Evolutionary conservation across 371 early-diverging fungal genomes (phyloP), one percentile per base, ranked within the genome.

Genomic region (Thermomucor indicae-seudaticae): DNA sequence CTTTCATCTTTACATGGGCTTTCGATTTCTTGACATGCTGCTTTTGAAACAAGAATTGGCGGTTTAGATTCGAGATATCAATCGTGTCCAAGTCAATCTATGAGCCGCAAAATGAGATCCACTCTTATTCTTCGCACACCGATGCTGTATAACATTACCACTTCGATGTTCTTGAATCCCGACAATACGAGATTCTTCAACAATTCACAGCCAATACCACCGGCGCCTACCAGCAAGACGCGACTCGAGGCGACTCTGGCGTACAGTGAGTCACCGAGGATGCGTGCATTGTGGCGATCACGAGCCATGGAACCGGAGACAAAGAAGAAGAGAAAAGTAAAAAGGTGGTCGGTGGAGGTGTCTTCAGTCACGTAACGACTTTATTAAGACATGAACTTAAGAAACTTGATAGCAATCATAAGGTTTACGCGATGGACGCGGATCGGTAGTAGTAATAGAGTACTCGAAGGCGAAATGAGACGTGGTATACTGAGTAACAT

Each of bases 191-290:
- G 80, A 67, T 94, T 86, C 69, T 99, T 98, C 16, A 98, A 77
- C 30, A 99, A 66, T 69, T 99, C 99, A 65, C 99, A 98, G 27
- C 99, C 99, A 48, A 99, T 95, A 6, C 99, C 99, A 51, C 99
- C 99, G 8, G 93, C 91, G 28, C 95, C 95, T 6, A 93, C 88
- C 54, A 93, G 72, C 25, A 94, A 65, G 16, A 92, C 72, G 27
- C 67, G 71, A 25, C 75, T 65, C 2, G 47, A 35, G 1, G 47
- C 30, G 1, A 78, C 66, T 49, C 4, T 30, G 2, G 14, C 17
- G 17, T 47, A 30, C 8, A 31, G 19, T 24, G 2, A 16, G 3
- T 47, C 47, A 22, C 32, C 47, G 12, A 30, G 47, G 11, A 23
- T 35, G 4, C 34, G 30, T 47, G 29, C 32, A n/a, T 3, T 46